Evolutionary conservation across 139 green algal genomes (phyloP).

Genomic region (Chlorella sp.): DNA sequence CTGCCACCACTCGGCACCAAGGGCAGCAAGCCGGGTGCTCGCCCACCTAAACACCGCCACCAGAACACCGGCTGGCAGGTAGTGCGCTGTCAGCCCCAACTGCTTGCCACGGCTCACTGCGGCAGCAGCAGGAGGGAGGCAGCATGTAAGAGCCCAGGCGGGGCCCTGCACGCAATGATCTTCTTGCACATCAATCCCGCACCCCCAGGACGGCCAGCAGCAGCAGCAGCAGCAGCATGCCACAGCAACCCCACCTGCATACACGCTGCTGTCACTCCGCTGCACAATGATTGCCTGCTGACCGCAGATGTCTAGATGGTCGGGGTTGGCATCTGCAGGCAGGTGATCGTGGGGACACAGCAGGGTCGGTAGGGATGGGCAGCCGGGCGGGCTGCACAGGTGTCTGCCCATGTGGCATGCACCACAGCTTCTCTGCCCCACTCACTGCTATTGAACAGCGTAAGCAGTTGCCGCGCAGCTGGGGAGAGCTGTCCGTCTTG

Average conservation of each 20-base stretch:
- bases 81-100: constrained; percentile 14
- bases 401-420: too few species aligned
- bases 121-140: background rate
- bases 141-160: background rate
- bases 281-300: constrained; percentile 4
- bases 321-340: background rate
- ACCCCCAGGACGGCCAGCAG: too few species aligned
- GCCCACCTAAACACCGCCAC: background rate
- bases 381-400: too few species aligned
- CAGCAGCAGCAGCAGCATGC: background rate
- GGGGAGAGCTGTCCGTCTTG: background rate
- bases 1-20: too few species aligned
- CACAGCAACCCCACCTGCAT: background rate
- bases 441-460: background rate
- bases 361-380: too few species aligned
- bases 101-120: constrained; percentile 33
- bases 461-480: background rate
- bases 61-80: constrained; percentile 9
- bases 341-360: too few species aligned
- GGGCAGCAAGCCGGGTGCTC: too few species aligned
- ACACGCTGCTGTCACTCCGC: constrained; percentile 6
- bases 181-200: too few species aligned
- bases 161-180: too few species aligned
- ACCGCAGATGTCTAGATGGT: background rate
- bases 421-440: background rate